A percentile compares a stretch with the other conserved stretches of the same genome.
These are phyloP conservation scores for Fimicolochytrium jonesii DNA, from an alignment of 192 early-diverging fungal species.

Conservation along the genomic window DNA sequence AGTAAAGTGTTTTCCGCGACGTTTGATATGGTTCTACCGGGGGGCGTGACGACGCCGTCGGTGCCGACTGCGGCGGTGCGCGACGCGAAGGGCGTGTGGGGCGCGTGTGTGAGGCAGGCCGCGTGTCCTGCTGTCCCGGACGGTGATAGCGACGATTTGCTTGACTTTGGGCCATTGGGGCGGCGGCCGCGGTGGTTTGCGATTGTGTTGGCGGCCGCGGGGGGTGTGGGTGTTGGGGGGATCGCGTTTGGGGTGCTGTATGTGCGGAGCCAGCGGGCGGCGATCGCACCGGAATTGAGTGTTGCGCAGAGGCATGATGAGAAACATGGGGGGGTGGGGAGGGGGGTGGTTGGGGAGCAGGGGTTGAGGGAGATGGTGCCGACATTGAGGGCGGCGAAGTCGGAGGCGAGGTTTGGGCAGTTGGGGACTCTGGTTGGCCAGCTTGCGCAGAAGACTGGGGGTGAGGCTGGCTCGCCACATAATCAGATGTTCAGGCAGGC, in stretches of 20 bases:
- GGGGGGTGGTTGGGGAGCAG: too few relatives aligned
- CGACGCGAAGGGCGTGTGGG: not conserved
- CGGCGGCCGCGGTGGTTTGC: conserved; percentile 22
- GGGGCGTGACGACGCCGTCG: not conserved
- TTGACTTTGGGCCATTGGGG: conserved; percentile 22
- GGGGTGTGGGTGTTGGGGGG: not conserved
- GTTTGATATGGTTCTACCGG: conserved; percentile 10
- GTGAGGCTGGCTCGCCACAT: too few relatives aligned
- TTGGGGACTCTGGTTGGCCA: conserved; percentile 9
- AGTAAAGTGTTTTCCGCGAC: conserved; percentile 8
- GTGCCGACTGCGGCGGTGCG: not conserved
- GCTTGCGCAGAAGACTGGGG: too few relatives aligned
- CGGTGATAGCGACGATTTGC: not conserved
- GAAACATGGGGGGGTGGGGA: not conserved
- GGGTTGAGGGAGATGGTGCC: too few relatives aligned
- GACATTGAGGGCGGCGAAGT: conserved; percentile 5
- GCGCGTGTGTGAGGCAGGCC: not conserved
- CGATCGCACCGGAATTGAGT: not conserved
- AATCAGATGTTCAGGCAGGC: too few relatives aligned
- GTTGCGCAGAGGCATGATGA: conserved; percentile 1
- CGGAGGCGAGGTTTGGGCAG: conserved; percentile 4
- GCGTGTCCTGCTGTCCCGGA: not conserved
- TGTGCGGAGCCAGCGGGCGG: not conserved
- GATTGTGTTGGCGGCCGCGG: conserved; percentile 10
- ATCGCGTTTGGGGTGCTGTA: not conserved